Evolutionary conservation across 768 basidiomycete genomes (phyloP), one percentile per base, ranked within the genome.

Genomic region (Dioszegia hungarica): DNA sequence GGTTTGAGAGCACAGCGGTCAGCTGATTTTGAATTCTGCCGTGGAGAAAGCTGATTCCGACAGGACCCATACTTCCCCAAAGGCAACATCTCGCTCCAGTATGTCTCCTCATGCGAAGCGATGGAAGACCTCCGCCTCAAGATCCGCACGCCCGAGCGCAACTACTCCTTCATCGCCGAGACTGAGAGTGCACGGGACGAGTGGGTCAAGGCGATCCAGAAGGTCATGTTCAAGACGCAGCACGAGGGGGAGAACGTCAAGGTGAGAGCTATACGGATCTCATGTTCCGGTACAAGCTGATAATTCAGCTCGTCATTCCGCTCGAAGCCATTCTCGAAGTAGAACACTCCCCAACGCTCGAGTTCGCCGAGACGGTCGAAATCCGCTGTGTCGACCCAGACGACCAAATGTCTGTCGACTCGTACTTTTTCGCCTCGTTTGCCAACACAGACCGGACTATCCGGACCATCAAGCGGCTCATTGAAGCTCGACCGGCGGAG

Each of bases 21-120:
- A 79, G 80, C 73, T n/a, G 2, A 14, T 27, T 20, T 40, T 10
- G 29, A n/a, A 28, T 36, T n/a, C 5, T 49, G 14, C 40, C 36
- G 20, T 19, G 15, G 46, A 24, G 19, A 0, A 64, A 54, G 5
- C 51, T 44, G 49, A 52, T 29, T 22, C 19, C 64, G 37, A 47
- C 59, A 94, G 91, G 92, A 99, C 67, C 94, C 93, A 1, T 99
- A 99, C 77, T 99, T 99, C 75, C 89, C 93, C 11, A 89, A 92
- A 63, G 95, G 92, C 24, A 91, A 97, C 54, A 82, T 93, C n/a
- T 91, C 95, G 68, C 78, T 99, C 29, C 88, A 92, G 59, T 98
- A 98, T 76, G 88, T 88, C 6, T 87, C 90, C 41, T 83, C 87
- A 22, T 95, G 94, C 72, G 93, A 97, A 52, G 79, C 89, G 0